These are phyloP conservation scores for Lichtheimia ornata DNA, from an alignment of 371 early-diverging fungal genomes.

Conservation along the genomic window DNA sequence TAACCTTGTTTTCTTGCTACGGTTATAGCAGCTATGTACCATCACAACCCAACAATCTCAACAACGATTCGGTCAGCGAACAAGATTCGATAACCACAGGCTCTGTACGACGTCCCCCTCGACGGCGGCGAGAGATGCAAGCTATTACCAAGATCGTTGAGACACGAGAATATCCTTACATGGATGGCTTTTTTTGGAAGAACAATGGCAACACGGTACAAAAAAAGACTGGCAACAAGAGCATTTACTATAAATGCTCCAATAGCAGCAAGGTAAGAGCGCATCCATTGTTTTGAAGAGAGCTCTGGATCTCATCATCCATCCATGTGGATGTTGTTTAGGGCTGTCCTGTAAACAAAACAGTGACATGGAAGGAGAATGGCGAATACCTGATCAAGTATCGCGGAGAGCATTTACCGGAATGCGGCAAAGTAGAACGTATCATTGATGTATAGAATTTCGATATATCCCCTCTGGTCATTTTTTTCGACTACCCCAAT, in stretches of 20 bases:
- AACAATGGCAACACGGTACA: constrained; percentile 62
- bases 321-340: constrained; percentile 1
- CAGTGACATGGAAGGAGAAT: constrained; percentile 51
- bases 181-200: constrained; percentile 63
- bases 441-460: constrained; percentile 26
- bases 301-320: not conserved
- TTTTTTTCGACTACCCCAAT: too few relatives aligned
- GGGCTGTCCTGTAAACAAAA: constrained; percentile 55
- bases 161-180: constrained; percentile 53
- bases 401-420: constrained; percentile 54
- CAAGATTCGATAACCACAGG: too few relatives aligned
- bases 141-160: constrained; percentile 65
- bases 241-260: constrained; percentile 59
- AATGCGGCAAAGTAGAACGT: constrained; percentile 41
- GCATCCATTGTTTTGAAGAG: not conserved
- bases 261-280: constrained; percentile 40
- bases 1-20: too few relatives aligned
- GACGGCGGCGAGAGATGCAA: constrained; percentile 62
- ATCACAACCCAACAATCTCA: too few relatives aligned
- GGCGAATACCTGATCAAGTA: constrained; percentile 57
- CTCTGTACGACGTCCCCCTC: constrained; percentile 11
- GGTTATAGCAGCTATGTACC: too few relatives aligned
- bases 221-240: constrained; percentile 62
- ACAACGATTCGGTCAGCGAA: too few relatives aligned
- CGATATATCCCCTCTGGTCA: too few relatives aligned